These are phyloP conservation scores for Zygosaccharomyces siamensis DNA, from an alignment of 805 yeast species.

Conservation along the genomic window DNA sequence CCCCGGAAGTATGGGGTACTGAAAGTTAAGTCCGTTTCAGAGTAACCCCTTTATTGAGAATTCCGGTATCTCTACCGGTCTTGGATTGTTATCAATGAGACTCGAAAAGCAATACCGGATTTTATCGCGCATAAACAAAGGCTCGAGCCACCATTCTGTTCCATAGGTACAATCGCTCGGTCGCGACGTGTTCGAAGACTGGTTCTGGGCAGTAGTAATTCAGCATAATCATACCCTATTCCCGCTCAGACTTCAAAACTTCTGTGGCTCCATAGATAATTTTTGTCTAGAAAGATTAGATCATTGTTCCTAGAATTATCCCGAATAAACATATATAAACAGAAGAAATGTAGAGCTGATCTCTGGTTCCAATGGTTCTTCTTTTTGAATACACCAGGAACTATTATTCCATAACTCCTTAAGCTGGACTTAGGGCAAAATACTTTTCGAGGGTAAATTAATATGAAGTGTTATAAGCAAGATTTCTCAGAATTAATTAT, in stretches of 20 bases:
- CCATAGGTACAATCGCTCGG: not conserved
- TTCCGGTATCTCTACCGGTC: not conserved
- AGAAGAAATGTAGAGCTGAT: not conserved
- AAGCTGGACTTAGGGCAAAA: not conserved
- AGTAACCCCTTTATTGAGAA: not conserved
- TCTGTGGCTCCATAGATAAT: no score
- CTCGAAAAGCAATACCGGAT: not conserved
- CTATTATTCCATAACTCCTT: not conserved
- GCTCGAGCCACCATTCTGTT: not conserved
- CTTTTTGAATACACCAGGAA: not conserved
- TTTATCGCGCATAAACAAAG: not conserved
- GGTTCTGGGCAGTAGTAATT: not conserved
- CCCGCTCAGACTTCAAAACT: no score
- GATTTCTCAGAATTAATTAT: not conserved
- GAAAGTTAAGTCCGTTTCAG: not conserved
- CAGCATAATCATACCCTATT: not conserved
- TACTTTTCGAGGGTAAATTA: not conserved
- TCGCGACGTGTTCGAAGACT: not conserved
- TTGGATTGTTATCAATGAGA: no score
- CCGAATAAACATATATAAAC: not conserved
- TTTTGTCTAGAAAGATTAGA: no score
- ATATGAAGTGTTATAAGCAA: not conserved
- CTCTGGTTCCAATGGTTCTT: not conserved
- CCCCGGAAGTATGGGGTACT: no score
- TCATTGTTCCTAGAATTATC: no score